These are phyloP conservation scores for Eucalyptus victrix DNA, from an alignment of 345 rosid genomes.

Conservation along the genomic window DNA sequence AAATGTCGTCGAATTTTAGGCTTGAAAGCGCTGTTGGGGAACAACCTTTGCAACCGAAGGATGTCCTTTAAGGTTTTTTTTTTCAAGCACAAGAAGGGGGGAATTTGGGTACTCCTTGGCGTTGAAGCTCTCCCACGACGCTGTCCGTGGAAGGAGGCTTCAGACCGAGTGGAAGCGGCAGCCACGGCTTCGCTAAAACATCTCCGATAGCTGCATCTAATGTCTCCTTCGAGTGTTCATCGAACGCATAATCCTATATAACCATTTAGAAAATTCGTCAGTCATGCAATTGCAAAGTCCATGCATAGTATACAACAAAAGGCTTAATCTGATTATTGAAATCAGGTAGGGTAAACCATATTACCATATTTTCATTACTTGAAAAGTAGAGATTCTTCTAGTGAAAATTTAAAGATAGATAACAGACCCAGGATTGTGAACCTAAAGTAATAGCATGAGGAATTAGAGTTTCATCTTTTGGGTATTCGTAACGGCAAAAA, in stretches of 20 bases:
- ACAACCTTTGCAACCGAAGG: neutral
- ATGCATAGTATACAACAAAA: neutral
- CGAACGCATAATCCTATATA: neutral
- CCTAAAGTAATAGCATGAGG: neutral
- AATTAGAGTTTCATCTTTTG: neutral
- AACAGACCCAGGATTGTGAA: neutral
- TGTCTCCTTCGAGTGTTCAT: conserved; percentile 69
- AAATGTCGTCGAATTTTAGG: conserved; percentile 19
- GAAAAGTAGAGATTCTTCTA: neutral
- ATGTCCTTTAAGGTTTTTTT: neutral
- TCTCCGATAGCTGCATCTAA: conserved; percentile 87
- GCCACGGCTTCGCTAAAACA: conserved; percentile 86
- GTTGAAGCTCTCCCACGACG: conserved; percentile 69
- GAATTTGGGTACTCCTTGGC: conserved; percentile 68
- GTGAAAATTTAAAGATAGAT: neutral
- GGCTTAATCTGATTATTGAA: neutral
- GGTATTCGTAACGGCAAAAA: neutral
- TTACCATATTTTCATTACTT: neutral
- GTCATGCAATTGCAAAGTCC: neutral
- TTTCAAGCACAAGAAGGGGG: conserved; percentile 46
- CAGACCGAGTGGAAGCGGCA: conserved; percentile 80
- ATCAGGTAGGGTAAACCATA: neutral
- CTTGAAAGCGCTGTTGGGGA: neutral
- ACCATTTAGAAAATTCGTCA: neutral
- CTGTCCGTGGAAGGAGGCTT: conserved; percentile 69